These are phyloP conservation scores for Geoglossum glabrum DNA, from an alignment of 495 filamentous ascomycete genomes.

Conservation along the genomic window DNA sequence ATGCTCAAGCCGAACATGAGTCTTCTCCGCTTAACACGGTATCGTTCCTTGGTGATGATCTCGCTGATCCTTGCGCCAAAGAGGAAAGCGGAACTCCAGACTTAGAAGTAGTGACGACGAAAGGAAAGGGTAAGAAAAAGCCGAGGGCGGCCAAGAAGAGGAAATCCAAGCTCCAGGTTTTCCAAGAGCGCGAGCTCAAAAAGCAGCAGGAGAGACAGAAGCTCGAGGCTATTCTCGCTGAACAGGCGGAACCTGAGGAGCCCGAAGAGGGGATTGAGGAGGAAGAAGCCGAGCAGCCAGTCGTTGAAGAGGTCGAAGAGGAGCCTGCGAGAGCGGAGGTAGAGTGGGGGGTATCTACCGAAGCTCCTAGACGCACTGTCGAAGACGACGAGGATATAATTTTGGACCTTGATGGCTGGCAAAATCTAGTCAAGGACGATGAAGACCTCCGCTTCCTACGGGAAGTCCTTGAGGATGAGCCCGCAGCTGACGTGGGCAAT, in stretches of 20 bases:
- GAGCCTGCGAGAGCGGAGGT: slow-evolving; percentile 24
- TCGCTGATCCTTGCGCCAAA: not conserved
- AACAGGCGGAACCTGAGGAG: slow-evolving; percentile 11
- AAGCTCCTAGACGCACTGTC: slow-evolving; percentile 40
- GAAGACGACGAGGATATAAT: slow-evolving; percentile 45
- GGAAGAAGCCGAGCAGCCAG: slow-evolving; percentile 1
- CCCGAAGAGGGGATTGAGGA: slow-evolving; percentile 6
- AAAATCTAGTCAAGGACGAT: slow-evolving; percentile 56
- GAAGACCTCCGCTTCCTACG: slow-evolving; percentile 48
- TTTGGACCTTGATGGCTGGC: slow-evolving; percentile 60
- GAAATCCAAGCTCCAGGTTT: slow-evolving; percentile 56
- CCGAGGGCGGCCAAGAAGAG: slow-evolving; percentile 29
- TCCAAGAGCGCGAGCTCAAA: slow-evolving; percentile 45
- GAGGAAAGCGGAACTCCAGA: slow-evolving; percentile 19
- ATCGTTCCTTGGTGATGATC: not conserved
- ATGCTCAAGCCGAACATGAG: not conserved
- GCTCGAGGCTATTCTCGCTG: slow-evolving; percentile 15
- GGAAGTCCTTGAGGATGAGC: slow-evolving; percentile 26
- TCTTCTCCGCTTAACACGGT: not conserved
- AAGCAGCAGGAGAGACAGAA: slow-evolving; percentile 28
- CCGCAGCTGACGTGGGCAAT: slow-evolving; percentile 37
- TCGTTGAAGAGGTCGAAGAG: slow-evolving; percentile 7
- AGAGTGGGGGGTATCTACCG: slow-evolving; percentile 38
- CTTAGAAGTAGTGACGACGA: slow-evolving; percentile 18
- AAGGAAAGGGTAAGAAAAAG: slow-evolving; percentile 24